Conservation (phyloP, 2,329 filamentous ascomycete species). For the Escovopsis weberi region DNA sequence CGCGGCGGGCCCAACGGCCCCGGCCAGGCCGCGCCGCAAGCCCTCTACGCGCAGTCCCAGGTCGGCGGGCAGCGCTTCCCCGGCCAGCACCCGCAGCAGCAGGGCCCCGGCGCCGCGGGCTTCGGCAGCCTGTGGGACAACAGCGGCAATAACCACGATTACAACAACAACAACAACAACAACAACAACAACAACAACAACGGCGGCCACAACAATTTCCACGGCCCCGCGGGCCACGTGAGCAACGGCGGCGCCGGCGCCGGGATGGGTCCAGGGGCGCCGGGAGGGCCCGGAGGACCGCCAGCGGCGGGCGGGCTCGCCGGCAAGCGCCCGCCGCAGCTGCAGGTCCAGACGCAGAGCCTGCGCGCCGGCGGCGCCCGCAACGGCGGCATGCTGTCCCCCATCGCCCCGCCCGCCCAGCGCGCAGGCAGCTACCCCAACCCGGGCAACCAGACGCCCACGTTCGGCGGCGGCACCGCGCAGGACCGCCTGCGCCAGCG, state of each 20-base stretch:
- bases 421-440: conserved; percentile 61
- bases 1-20: conserved; percentile 28
- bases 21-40: conserved; percentile 39
- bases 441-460: conserved; percentile 15
- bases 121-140: conserved; percentile 47
- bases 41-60: conserved; percentile 37
- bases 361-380: conserved; percentile 27
- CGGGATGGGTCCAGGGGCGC: too few relatives aligned
- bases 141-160: conserved; percentile 8
- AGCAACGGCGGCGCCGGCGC: too few relatives aligned
- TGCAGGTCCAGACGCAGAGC: conserved; percentile 25
- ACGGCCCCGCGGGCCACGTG: too few relatives aligned
- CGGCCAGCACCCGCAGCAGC: conserved; percentile 11
- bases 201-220: too few relatives aligned
- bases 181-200: too few relatives aligned
- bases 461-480: conserved; percentile 29
- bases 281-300: too few relatives aligned
- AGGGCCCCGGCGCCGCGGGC: conserved; percentile 15
- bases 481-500: conserved; percentile 73
- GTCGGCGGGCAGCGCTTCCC: conserved; percentile 31
- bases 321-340: conserved; percentile 10
- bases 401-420: conserved; percentile 44
- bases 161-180: too few relatives aligned
- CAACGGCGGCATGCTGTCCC: not conserved
- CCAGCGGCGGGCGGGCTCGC: too few relatives aligned